phyloP scores from a whole-genome alignment of 108 stramenopile species.

The Skeletonema marinoi region DNA sequence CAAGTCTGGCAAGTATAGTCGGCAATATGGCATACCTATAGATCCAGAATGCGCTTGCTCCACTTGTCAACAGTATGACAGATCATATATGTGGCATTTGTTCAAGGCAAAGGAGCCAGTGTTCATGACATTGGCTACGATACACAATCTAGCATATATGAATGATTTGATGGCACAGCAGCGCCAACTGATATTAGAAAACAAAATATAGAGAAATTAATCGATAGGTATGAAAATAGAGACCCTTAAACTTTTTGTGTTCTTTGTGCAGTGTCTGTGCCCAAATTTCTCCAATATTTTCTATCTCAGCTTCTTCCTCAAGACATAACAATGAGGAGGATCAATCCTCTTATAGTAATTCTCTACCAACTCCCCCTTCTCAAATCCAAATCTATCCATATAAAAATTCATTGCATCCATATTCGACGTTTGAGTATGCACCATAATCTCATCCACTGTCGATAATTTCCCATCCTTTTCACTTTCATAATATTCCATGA shows the following conservation, averaged over 20 bases:
- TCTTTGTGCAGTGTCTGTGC: background rate
- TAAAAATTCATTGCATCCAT: slow-evolving; percentile 94
- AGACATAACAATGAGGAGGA: slow-evolving; percentile 93
- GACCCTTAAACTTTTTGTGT: background rate
- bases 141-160: slow-evolving; percentile 95
- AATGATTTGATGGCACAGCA: slow-evolving; percentile 85
- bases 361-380: slow-evolving; percentile 86
- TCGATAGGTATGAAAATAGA: background rate
- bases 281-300: background rate
- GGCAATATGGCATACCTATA: slow-evolving; percentile 72
- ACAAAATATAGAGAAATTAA: slow-evolving; percentile 32
- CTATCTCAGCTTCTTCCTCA: slow-evolving; percentile 82
- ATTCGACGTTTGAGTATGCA: slow-evolving; percentile 97
- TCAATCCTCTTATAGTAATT: slow-evolving; percentile 98
- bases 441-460: slow-evolving; percentile 79
- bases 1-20: slow-evolving; percentile 56
- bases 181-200: slow-evolving; percentile 82
- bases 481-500: slow-evolving; percentile 68
- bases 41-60: slow-evolving; percentile 77
- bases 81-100: slow-evolving; percentile 92
- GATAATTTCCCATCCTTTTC: slow-evolving; percentile 49
- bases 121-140: slow-evolving; percentile 71
- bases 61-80: slow-evolving; percentile 86
- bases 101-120: slow-evolving; percentile 92
- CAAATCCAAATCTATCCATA: slow-evolving; percentile 84